phyloP scores from a whole-genome alignment of 495 filamentous ascomycete species.

The Penicillium argentinense region DNA sequence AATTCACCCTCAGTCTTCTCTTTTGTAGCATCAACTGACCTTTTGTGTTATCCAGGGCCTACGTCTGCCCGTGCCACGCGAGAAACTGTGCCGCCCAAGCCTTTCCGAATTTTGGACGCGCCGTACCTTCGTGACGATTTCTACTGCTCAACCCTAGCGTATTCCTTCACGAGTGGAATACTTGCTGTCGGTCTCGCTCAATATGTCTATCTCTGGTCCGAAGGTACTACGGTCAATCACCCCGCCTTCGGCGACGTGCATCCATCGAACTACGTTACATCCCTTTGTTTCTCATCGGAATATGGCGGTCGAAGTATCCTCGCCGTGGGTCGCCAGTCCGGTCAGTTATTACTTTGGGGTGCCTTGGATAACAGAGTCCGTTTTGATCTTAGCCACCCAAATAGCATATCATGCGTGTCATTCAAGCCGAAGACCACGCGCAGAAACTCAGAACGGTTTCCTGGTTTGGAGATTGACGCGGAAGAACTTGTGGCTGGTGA shows the following conservation, averaged over 20 bases:
- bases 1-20: background rate
- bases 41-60: constrained; percentile 24
- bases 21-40: constrained; percentile 12
- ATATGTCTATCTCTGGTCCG: constrained; percentile 87
- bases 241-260: constrained; percentile 43
- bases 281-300: constrained; percentile 82
- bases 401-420: constrained; percentile 71
- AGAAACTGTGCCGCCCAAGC: constrained; percentile 59
- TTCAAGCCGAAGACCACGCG: constrained; percentile 57
- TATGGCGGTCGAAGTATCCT: constrained; percentile 77
- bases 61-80: constrained; percentile 5
- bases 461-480: constrained; percentile 28
- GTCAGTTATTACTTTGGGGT: constrained; percentile 61
- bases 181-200: constrained; percentile 85
- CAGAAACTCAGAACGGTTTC: constrained; percentile 39
- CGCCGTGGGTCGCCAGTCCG: constrained; percentile 78
- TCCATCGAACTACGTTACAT: constrained; percentile 66
- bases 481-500: constrained; percentile 91
- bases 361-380: constrained; percentile 59
- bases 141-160: constrained; percentile 90
- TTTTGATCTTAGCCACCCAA: constrained; percentile 70
- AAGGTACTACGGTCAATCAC: constrained; percentile 55
- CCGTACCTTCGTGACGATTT: constrained; percentile 89
- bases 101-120: constrained; percentile 89
- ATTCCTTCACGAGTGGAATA: constrained; percentile 67